These are phyloP conservation scores for Aspergillus affinis DNA, from an alignment of 495 filamentous ascomycete species.

Conservation along the genomic window DNA sequence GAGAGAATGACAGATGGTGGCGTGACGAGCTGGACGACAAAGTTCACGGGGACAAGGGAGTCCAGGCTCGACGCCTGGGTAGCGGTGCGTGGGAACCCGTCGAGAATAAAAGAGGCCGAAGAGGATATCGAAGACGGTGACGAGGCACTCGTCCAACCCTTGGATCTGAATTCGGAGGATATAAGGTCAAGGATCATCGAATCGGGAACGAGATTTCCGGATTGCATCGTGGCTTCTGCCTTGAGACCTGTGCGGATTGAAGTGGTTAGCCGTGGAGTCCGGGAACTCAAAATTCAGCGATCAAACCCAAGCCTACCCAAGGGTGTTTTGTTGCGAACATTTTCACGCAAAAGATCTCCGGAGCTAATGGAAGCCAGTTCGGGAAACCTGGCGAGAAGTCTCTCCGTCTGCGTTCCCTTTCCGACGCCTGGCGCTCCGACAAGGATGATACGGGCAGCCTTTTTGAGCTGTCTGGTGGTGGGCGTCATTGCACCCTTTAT, in stretches of 20 bases:
- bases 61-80: slow-evolving; percentile 76
- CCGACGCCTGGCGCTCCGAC: slow-evolving; percentile 90
- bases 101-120: slow-evolving; percentile 85
- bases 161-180: slow-evolving; percentile 75
- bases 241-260: slow-evolving; percentile 62
- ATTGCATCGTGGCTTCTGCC: slow-evolving; percentile 83
- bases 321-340: slow-evolving; percentile 83
- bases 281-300: background rate
- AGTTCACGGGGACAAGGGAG: slow-evolving; percentile 81
- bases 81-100: slow-evolving; percentile 92
- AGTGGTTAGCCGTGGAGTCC: slow-evolving; percentile 8
- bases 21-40: slow-evolving; percentile 64
- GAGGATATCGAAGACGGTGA: slow-evolving; percentile 60
- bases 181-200: slow-evolving; percentile 90
- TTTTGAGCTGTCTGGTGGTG: slow-evolving; percentile 56
- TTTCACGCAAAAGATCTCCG: slow-evolving; percentile 85
- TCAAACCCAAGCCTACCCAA: slow-evolving; percentile 58
- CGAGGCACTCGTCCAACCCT: slow-evolving; percentile 68
- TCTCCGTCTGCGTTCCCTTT: slow-evolving; percentile 92
- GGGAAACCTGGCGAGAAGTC: slow-evolving; percentile 80
- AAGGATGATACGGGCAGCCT: slow-evolving; percentile 89
- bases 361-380: slow-evolving; percentile 91
- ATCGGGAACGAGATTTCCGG: slow-evolving; percentile 82
- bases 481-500: slow-evolving; percentile 20
- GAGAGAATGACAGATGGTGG: slow-evolving; percentile 74